Evolutionary conservation across 2,329 filamentous ascomycete genomes (phyloP), one percentile per base, ranked within the genome.

Genomic region (Ophiostoma sp.): DNA sequence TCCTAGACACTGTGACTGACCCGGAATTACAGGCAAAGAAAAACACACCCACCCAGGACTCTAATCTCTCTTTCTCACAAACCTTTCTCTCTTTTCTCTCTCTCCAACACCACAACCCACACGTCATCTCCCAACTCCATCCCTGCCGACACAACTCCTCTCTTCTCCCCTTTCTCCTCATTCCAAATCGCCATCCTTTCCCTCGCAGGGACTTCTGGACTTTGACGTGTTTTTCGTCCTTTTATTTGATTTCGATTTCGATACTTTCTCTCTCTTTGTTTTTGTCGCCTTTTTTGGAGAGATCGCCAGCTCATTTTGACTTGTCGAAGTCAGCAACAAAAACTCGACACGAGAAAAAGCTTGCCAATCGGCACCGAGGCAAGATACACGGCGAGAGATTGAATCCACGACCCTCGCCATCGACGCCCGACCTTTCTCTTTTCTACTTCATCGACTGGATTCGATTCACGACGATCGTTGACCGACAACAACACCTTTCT

Each of bases 61-160:
- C n/a, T n/a, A n/a, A n/a, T n/a, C n/a, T n/a, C n/a, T n/a, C n/a
- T n/a, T n/a, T n/a, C n/a, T n/a, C 42, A 63, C 15, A 45, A 68
- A 15, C 19, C 48, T n/a, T 4, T 7, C 48, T 0, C 17, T 50
- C 28, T 36, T 19, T 15, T 42, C 33, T 64, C 61, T 42, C n/a
- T n/a, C n/a, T n/a, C n/a, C 57, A 61, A 31, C 25, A 57, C 19
- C 22, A 25, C 45, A 50, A 69, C 5, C 36, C 52, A 45, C 69
- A 70, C 69, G 69, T 69, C 66, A 69, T 69, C 66, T 48, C 42
- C 64, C 64, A 50, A 33, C 64, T 68, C 45, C 66, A 69, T 69
- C 66, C 66, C 66, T 69, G 66, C 45, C 66, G 28, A 68, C 64
- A 15, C 6, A 39, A 17, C 15, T 25, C 28, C 57, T 61, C 28